Conservation (phyloP, 176 grass and related monocot species). For the Hyparrhenia diplandra region DNA sequence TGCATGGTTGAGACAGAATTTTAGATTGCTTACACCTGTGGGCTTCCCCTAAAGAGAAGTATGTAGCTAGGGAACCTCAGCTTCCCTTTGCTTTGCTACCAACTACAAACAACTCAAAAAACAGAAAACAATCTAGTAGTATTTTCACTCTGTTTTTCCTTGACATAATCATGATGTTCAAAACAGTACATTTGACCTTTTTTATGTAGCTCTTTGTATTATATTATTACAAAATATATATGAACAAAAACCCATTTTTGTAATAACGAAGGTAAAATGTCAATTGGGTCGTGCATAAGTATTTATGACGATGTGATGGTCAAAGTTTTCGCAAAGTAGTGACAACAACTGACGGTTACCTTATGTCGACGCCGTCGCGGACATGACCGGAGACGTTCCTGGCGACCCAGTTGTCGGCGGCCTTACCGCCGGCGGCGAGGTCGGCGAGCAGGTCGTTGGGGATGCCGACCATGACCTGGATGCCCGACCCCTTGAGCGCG, state of each 20-base stretch:
- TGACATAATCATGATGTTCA: neutral
- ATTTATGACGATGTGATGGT: neutral
- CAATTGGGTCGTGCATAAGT: no score
- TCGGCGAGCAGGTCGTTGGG: slow-evolving; percentile 68
- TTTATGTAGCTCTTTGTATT: neutral
- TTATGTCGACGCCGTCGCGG: slow-evolving; percentile 70
- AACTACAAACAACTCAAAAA: neutral
- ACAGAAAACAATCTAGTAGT: neutral
- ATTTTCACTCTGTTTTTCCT: no score
- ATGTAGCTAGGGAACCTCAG: neutral
- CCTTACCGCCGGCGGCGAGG: slow-evolving; percentile 39
- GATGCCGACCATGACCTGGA: slow-evolving; percentile 93
- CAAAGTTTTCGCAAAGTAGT: neutral
- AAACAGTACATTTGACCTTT: neutral
- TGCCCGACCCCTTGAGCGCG: slow-evolving; percentile 43
- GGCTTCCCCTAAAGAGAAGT: slow-evolving; percentile 27
- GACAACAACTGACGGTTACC: slow-evolving; percentile 1
- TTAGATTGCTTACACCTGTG: slow-evolving; percentile 23
- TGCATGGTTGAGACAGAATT: neutral
- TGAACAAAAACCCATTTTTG: no score
- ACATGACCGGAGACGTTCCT: slow-evolving; percentile 63
- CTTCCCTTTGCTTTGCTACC: slow-evolving; percentile 1
- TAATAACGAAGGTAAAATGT: no score
- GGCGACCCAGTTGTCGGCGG: slow-evolving; percentile 64
- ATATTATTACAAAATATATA: no score